phyloP scores from a whole-genome alignment of 208 protist species.

The Trypanosoma brucei region DNA sequence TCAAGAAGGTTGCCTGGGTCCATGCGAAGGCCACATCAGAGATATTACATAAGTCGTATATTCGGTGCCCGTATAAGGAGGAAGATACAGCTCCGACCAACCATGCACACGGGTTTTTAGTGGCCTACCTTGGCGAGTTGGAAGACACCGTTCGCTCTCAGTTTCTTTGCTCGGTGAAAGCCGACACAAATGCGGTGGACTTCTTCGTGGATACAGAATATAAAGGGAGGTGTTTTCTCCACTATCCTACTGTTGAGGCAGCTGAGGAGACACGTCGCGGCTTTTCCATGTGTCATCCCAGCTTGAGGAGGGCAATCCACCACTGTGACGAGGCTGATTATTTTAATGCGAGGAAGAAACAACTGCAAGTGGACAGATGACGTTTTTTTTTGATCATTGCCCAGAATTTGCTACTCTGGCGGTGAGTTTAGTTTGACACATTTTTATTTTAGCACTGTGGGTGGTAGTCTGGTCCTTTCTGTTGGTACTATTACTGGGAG shows the following conservation, averaged over 20 bases:
- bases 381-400: background rate
- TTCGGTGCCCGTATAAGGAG: too few relatives aligned
- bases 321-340: conserved; percentile 47
- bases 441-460: too few relatives aligned
- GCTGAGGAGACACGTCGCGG: conserved; percentile 36
- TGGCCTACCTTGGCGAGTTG: too few relatives aligned
- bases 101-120: too few relatives aligned
- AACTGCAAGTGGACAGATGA: background rate
- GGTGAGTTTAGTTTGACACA: too few relatives aligned
- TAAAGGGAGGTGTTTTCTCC: conserved; percentile 62
- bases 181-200: conserved; percentile 5
- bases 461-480: too few relatives aligned
- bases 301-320: conserved; percentile 38
- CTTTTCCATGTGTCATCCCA: conserved; percentile 22
- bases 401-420: background rate
- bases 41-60: conserved; percentile 34
- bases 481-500: too few relatives aligned
- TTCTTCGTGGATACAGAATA: conserved; percentile 57
- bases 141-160: background rate
- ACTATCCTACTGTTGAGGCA: conserved; percentile 33
- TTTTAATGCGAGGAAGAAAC: conserved; percentile 28
- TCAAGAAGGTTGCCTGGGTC: conserved; percentile 58
- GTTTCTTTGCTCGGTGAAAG: conserved; percentile 3
- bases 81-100: too few relatives aligned
- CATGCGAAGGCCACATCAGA: conserved; percentile 32